Base-by-base conservation (phyloP, 495 filamentous ascomycete species). In the Trichocladium antarcticum region DNA sequence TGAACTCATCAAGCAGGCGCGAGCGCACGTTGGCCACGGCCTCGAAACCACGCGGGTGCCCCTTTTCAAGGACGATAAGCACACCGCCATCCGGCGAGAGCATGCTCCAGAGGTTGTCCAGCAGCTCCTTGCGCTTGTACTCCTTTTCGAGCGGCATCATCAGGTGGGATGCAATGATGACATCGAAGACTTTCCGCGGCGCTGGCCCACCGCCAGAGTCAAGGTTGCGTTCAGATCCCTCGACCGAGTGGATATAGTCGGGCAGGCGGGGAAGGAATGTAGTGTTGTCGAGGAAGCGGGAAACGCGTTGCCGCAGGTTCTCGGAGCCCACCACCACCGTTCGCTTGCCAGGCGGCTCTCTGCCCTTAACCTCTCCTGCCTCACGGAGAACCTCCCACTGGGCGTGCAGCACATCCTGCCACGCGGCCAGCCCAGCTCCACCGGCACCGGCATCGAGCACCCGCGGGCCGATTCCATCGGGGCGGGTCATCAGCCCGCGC, bases 211-310 rank as follows among this genome's bases (percentile, higher is more conserved):
- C 57, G 28, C 59, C 57, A 1, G 62, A 63, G 38, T 77, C 69
- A 7, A 76, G 52, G 43, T 59, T 54, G 5, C 64, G 61, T 35
- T 74, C 64, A 9, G 67, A 57, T 1, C 69, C 57, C 5, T 65
- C 59, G 6, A 62, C 57, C 3, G 71, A 68, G 47, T 89, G 85
- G n/a, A 87, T 54, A 55, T 89, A 87, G 57, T 98, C 88, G n/a
- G 92, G 92, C 22, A 97, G 69, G 1, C 89, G 84, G 10, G 92
- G 92, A 20, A 98, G 74, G 61, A 98, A 97, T 0, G 81, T 87
- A 0, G 92, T 96, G 57, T 96, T 83, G 12, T 92, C 78, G 10
- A 98, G 74, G 50, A 96, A 75, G 27, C 66, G 68, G 45, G 86
- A 84, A 14, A 85, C 75, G 15, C 89, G 83, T 19, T 85, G 69